Conservation (phyloP, 2,329 filamentous ascomycete species). For the Pseudogymnoascus sp. region DNA sequence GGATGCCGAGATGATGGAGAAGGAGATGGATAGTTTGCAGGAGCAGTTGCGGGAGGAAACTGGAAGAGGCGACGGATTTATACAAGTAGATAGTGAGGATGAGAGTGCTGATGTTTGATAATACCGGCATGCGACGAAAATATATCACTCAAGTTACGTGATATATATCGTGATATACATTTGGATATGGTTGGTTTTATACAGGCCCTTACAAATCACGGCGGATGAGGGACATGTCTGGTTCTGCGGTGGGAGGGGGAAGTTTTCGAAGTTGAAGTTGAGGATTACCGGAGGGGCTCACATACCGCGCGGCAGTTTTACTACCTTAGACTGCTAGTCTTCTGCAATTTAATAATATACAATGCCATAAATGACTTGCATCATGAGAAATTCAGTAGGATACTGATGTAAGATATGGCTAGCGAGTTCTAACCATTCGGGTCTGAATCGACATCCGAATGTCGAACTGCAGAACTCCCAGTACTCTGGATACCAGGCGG, state of each 20-base stretch:
- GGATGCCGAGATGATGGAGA: not conserved
- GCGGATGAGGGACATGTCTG: too few relatives aligned
- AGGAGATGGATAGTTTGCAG: not conserved
- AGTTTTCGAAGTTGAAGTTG: too few relatives aligned
- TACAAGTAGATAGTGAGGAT: not conserved
- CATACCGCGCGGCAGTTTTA: too few relatives aligned
- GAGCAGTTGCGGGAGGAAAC: not conserved
- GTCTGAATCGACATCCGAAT: constrained; percentile 21
- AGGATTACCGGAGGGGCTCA: too few relatives aligned
- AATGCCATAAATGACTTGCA: not conserved
- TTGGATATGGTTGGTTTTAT: too few relatives aligned
- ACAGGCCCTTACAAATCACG: too few relatives aligned
- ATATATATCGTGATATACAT: too few relatives aligned
- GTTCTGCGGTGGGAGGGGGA: too few relatives aligned
- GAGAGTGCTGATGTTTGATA: not conserved
- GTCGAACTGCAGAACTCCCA: constrained; percentile 33
- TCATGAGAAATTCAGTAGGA: not conserved
- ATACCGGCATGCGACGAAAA: not conserved
- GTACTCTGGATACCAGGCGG: constrained; percentile 33
- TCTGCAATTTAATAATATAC: not conserved
- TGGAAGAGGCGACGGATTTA: not conserved
- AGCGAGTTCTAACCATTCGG: not conserved
- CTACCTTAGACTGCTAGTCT: too few relatives aligned
- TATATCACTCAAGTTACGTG: not conserved
- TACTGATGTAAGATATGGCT: not conserved